phyloP scores from a whole-genome alignment of 1,284 basidiomycete genomes.

The Sporisorium iseilematis-ciliati region DNA sequence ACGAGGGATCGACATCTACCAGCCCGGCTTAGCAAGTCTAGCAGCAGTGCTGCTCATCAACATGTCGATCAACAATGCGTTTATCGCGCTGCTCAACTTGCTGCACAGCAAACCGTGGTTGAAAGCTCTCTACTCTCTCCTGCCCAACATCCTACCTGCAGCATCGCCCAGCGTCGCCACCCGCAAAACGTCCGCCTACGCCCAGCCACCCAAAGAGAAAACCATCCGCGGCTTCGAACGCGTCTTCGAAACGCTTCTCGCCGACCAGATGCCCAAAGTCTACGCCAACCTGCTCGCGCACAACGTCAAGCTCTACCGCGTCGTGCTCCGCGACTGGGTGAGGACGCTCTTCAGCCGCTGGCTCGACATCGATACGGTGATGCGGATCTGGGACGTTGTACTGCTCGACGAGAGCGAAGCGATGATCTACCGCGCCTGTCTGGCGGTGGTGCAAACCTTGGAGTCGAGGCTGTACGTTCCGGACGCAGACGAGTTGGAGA shows the following conservation, averaged over 20 bases:
- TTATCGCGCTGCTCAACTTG: conserved; percentile 88
- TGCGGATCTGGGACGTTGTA: conserved; percentile 63
- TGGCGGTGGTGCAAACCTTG: conserved; percentile 61
- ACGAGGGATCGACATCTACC: conserved; percentile 58
- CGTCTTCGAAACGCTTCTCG: conserved; percentile 90
- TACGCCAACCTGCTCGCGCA: conserved; percentile 64
- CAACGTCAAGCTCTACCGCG: conserved; percentile 42
- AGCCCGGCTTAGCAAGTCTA: conserved; percentile 72
- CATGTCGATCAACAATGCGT: conserved; percentile 80
- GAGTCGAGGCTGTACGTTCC: conserved; percentile 62
- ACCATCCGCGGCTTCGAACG: conserved; percentile 71
- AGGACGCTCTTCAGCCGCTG: conserved; percentile 53
- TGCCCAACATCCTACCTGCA: conserved; percentile 10
- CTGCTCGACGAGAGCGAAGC: conserved; percentile 61
- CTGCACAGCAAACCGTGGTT: conserved; percentile 61
- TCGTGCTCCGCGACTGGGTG: conserved; percentile 59
- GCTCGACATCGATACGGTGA: conserved; percentile 62
- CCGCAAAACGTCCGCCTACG: conserved; percentile 17
- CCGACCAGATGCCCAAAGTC: conserved; percentile 93
- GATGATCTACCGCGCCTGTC: conserved; percentile 56
- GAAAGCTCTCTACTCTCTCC: conserved; percentile 58
- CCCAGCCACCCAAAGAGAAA: conserved; percentile 34
- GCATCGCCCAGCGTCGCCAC: conserved; percentile 15
- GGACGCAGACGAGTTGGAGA: conserved; percentile 54
- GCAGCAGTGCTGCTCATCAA: conserved; percentile 91